A percentile compares a stretch with the other conserved stretches of the same genome.
Conservation (phyloP, 139 green algal species). For the Micractinium conductrix region DNA sequence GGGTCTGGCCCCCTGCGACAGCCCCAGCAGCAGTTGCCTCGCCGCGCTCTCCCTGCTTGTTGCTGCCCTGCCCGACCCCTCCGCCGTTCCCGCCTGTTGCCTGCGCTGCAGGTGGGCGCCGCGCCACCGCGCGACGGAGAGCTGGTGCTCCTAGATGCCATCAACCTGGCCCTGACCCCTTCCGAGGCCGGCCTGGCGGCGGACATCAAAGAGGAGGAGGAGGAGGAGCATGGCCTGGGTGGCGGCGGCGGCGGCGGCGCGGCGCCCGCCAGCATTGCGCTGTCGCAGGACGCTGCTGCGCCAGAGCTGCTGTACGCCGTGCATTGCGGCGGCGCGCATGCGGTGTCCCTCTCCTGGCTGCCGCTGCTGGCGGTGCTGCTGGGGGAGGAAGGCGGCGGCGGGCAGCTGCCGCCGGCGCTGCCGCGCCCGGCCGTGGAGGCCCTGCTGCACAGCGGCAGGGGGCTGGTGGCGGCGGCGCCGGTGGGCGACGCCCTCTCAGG, state of each 20-base stretch:
- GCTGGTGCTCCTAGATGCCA: conserved; percentile 40
- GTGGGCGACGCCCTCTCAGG: conserved; percentile 48
- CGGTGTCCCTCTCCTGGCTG: conserved; percentile 48
- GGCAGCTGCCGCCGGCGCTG: conserved; percentile 8
- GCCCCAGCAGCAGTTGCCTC: not conserved
- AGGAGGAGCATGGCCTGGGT: not conserved
- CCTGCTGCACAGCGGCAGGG: conserved; percentile 1
- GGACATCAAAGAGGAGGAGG: not conserved
- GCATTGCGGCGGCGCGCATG: conserved; percentile 22
- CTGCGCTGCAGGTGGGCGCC: not conserved
- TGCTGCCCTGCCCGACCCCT: not conserved
- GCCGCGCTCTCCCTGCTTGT: not conserved
- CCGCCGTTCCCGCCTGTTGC: not conserved
- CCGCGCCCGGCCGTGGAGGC: not conserved
- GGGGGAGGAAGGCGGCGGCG: not conserved
- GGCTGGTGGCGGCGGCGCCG: not conserved
- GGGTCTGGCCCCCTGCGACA: not conserved
- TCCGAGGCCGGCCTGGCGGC: not conserved
- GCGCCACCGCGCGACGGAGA: not conserved
- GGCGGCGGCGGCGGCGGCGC: not conserved
- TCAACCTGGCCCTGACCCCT: not conserved
- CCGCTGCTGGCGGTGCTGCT: conserved; percentile 36
- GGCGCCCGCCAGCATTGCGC: not conserved
- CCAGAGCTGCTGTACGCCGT: conserved; percentile 45
- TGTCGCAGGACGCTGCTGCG: conserved; percentile 29